phyloP scores from a whole-genome alignment of 202 grass and related monocot genomes.

The Carex arenaria region DNA sequence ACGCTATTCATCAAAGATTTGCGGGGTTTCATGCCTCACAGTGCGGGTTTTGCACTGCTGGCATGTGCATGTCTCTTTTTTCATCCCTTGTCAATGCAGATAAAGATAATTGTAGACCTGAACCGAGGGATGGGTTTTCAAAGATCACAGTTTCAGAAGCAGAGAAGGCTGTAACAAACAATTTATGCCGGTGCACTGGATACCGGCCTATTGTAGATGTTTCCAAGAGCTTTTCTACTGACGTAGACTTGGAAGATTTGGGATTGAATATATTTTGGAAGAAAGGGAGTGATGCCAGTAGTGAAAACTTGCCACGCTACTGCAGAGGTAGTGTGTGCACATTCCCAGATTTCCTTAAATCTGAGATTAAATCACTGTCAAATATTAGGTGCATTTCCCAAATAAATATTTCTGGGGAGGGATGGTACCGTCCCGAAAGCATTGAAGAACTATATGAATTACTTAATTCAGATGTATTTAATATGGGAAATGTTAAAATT shows the following conservation, averaged over 20 bases:
- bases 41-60: conserved; percentile 84
- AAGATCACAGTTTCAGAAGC: conserved; percentile 47
- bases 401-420: neutral
- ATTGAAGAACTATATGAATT: conserved; percentile 50
- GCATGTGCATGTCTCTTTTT: conserved; percentile 96
- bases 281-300: conserved; percentile 34
- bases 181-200: conserved; percentile 78
- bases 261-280: conserved; percentile 78
- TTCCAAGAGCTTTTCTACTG: conserved; percentile 70
- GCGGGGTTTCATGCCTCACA: conserved; percentile 76
- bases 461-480: conserved; percentile 36
- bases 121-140: conserved; percentile 47
- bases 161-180: conserved; percentile 53
- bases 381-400: neutral
- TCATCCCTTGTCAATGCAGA: conserved; percentile 64
- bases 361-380: conserved; percentile 45
- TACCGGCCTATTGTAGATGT: conserved; percentile 62
- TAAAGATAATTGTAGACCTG: conserved; percentile 31
- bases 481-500: conserved; percentile 39
- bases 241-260: conserved; percentile 81
- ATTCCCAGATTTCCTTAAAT: conserved; percentile 71
- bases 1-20: conserved; percentile 60
- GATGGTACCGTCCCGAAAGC: conserved; percentile 59
- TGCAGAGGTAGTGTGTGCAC: conserved; percentile 39
- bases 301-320: conserved; percentile 43